Conservation (phyloP, 164 flowering plant species). For the Santalum album region DNA sequence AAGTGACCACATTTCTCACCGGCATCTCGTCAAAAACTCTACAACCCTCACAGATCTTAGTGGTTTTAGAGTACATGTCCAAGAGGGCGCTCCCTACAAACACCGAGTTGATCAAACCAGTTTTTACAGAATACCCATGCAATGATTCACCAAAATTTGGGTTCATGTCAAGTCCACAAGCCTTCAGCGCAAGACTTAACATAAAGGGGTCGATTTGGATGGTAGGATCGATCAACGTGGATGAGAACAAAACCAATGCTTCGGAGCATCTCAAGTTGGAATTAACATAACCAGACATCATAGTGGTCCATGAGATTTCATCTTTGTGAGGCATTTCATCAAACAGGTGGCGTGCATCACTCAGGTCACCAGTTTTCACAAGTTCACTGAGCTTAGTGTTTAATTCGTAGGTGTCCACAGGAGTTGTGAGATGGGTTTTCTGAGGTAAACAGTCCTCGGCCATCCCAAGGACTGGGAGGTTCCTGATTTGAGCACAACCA, state of each 20-base stretch:
- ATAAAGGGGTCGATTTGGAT: conserved; percentile 46
- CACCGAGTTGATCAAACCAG: conserved; percentile 54
- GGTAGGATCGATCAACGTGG: conserved; percentile 36
- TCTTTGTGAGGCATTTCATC: conserved; percentile 66
- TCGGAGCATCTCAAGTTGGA: conserved; percentile 25
- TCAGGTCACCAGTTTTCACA: conserved; percentile 32
- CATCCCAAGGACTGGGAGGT: conserved; percentile 2
- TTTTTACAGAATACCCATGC: conserved; percentile 58
- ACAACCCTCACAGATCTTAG: conserved; percentile 33
- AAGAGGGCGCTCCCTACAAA: conserved; percentile 80
- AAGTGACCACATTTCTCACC: conserved; percentile 62
- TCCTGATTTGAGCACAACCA: too few relatives aligned
- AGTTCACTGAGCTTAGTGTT: conserved; percentile 36
- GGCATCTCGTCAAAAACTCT: conserved; percentile 71
- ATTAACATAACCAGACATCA: conserved; percentile 60
- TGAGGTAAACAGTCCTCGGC: background rate
- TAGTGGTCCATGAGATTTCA: conserved; percentile 62
- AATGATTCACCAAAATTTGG: conserved; percentile 35
- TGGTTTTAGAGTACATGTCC: conserved; percentile 64
- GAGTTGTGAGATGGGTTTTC: conserved; percentile 8
- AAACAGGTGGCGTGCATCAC: conserved; percentile 58
- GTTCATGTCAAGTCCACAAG: conserved; percentile 45
- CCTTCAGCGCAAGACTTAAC: conserved; percentile 65
- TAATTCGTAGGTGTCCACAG: conserved; percentile 20
- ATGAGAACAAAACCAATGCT: conserved; percentile 49